Evolutionary conservation across 2,329 filamentous ascomycete species (phyloP).

Genomic region (Colletotrichum horii): DNA sequence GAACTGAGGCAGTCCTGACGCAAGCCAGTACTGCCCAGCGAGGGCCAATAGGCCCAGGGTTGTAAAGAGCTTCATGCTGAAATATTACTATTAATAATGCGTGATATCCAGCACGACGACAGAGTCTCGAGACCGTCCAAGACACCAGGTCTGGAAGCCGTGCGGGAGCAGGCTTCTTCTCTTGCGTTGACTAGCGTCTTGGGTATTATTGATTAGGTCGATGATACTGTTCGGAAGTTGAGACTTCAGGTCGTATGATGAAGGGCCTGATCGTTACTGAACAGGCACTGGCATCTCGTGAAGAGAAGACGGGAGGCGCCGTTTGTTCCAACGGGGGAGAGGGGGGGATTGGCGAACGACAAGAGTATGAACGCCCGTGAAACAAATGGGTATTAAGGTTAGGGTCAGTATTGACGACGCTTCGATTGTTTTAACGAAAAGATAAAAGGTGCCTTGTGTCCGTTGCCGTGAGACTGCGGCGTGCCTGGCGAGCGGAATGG

Average conservation of each 20-base stretch:
- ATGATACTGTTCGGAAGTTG: not conserved
- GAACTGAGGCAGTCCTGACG: constrained; percentile 11
- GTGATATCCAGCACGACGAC: constrained; percentile 10
- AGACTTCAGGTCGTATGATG: not conserved
- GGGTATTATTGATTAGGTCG: not conserved
- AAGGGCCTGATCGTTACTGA: not conserved
- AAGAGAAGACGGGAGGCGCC: constrained; percentile 1
- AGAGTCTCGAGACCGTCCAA: constrained; percentile 5
- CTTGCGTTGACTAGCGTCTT: not conserved
- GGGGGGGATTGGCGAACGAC: not conserved
- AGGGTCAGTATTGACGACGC: not conserved
- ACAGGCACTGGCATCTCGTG: constrained; percentile 6
- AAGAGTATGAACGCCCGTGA: not conserved
- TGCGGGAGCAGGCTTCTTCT: not conserved
- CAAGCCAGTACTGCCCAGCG: constrained; percentile 13
- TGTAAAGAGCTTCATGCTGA: constrained; percentile 5
- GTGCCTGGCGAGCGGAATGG: constrained; percentile 8
- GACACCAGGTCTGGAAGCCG: constrained; percentile 18
- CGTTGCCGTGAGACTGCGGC: constrained; percentile 18
- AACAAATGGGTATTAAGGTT: not conserved
- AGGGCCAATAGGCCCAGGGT: not conserved
- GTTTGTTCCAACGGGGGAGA: constrained; percentile 3
- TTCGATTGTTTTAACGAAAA: not conserved
- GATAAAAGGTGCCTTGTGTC: not conserved
- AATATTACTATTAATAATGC: not conserved